A percentile compares a stretch with the other conserved stretches of the same genome.
Conservation (phyloP, 2,329 filamentous ascomycete genomes). For the Colletotrichum theobromicola region DNA sequence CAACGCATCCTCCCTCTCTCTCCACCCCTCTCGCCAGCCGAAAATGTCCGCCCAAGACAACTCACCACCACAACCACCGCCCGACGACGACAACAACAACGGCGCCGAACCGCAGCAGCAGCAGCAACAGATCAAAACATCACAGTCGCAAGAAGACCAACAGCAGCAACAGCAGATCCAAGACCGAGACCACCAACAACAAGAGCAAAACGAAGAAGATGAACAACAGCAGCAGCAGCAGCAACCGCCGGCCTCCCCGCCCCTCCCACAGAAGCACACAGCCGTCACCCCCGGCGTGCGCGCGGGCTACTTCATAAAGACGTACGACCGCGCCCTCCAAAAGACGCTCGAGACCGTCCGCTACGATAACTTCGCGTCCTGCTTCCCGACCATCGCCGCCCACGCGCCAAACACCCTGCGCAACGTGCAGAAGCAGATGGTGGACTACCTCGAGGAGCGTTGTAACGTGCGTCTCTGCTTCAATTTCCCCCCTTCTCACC, state of each 20-base stretch:
- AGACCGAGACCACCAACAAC: not conserved
- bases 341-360: slow-evolving; percentile 47
- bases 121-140: not conserved
- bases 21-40: not conserved
- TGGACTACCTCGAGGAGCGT: slow-evolving; percentile 57
- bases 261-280: slow-evolving; percentile 46
- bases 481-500: not conserved
- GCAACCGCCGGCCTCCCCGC: slow-evolving; percentile 36
- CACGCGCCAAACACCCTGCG: slow-evolving; percentile 55
- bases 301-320: slow-evolving; percentile 57
- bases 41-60: not conserved
- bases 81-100: not conserved
- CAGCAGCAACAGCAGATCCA: not conserved
- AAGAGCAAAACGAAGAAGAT: not conserved
- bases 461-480: slow-evolving; percentile 49
- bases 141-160: not conserved
- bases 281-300: slow-evolving; percentile 59
- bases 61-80: not conserved
- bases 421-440: slow-evolving; percentile 64
- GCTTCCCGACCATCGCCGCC: slow-evolving; percentile 65
- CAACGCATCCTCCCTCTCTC: not conserved
- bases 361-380: slow-evolving; percentile 63
- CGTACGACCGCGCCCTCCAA: slow-evolving; percentile 56
- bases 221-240: not conserved
- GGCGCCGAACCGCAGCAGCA: not conserved